These are phyloP conservation scores for Fusarium caatingaense DNA, from an alignment of 2,329 filamentous ascomycete species.

Conservation along the genomic window DNA sequence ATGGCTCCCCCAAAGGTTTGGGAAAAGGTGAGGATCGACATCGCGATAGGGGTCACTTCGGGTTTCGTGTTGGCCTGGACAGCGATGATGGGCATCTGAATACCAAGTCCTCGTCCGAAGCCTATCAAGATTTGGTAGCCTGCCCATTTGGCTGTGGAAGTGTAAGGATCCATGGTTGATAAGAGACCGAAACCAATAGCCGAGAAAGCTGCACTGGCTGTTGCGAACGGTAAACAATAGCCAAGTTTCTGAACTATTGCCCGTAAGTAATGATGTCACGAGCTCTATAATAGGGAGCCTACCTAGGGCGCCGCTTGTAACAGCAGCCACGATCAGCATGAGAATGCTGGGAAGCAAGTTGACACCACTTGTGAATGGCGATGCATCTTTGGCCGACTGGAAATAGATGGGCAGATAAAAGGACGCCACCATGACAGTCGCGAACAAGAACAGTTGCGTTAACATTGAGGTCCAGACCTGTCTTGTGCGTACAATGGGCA, in stretches of 20 bases:
- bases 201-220: conserved; percentile 48
- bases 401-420: conserved; percentile 65
- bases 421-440: conserved; percentile 57
- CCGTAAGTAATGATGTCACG: background rate
- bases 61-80: conserved; percentile 46
- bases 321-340: conserved; percentile 42
- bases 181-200: conserved; percentile 55
- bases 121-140: conserved; percentile 58
- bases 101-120: conserved; percentile 56
- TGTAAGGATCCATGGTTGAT: conserved; percentile 53
- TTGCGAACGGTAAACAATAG: conserved; percentile 59
- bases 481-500: conserved; percentile 57
- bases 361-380: conserved; percentile 47
- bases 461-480: conserved; percentile 57
- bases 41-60: conserved; percentile 44
- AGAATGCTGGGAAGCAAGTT: conserved; percentile 47
- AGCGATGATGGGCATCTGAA: conserved; percentile 55
- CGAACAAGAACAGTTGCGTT: conserved; percentile 57
- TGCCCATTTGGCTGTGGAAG: conserved; percentile 55
- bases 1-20: conserved; percentile 57
- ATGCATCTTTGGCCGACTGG: conserved; percentile 56
- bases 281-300: background rate
- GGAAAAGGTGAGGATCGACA: conserved; percentile 43
- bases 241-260: conserved; percentile 48
- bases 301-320: conserved; percentile 41